Evolutionary conservation across 2,329 filamentous ascomycete species (phyloP).

Genomic region (Pyrenophora tritici-repentis): DNA sequence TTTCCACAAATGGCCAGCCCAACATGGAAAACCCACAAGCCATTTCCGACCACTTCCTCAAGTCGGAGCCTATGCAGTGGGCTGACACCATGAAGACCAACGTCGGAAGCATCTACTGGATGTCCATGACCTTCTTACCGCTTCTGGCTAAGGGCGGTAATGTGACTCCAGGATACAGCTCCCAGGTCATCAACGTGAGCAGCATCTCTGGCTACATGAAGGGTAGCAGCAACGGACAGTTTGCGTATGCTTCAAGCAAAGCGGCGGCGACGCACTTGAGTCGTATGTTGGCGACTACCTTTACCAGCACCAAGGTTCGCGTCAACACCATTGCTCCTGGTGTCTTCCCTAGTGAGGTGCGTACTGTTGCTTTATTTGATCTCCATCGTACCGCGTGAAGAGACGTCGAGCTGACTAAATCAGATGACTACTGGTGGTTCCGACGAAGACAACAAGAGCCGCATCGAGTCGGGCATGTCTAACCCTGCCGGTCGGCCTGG

Average conservation of each 20-base stretch:
- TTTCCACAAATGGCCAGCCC: slow-evolving; percentile 54
- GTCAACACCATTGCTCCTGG: slow-evolving; percentile 48
- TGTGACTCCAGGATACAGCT: slow-evolving; percentile 54
- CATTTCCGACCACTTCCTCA: slow-evolving; percentile 58
- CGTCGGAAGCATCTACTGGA: slow-evolving; percentile 57
- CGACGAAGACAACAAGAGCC: slow-evolving; percentile 54
- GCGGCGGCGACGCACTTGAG: slow-evolving; percentile 54
- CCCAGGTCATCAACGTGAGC: slow-evolving; percentile 59
- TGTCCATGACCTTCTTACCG: slow-evolving; percentile 60
- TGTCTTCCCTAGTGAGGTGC: slow-evolving; percentile 49
- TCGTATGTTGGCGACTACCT: slow-evolving; percentile 54
- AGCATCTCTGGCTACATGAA: slow-evolving; percentile 60
- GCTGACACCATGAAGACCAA: slow-evolving; percentile 59
- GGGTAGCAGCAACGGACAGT: slow-evolving; percentile 54
- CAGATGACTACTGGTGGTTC: slow-evolving; percentile 57
- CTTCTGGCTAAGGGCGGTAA: slow-evolving; percentile 56
- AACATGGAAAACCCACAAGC: slow-evolving; percentile 55
- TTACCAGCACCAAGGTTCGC: slow-evolving; percentile 50
- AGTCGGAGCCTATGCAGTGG: slow-evolving; percentile 54
- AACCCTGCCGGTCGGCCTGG: slow-evolving; percentile 50
- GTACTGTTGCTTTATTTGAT: neutral
- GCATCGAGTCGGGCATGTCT: slow-evolving; percentile 48
- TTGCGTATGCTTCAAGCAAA: slow-evolving; percentile 57
- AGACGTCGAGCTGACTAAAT: neutral
- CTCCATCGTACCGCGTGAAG: too few species aligned